Base-by-base conservation (phyloP, 768 basidiomycete genomes). In the Mycena rebaudengoi region DNA sequence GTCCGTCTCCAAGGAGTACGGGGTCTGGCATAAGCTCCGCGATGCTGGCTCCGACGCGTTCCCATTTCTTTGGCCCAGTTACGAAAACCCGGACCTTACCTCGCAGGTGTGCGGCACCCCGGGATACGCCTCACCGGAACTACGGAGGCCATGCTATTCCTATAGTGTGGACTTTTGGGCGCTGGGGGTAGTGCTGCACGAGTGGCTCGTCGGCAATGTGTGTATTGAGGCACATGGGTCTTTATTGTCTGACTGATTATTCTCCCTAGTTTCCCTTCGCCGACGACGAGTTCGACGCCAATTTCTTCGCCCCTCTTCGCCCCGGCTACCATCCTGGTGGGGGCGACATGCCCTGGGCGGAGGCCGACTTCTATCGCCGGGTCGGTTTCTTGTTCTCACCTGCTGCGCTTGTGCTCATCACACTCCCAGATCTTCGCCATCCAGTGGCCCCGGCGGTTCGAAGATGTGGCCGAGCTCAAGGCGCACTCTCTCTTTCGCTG, bases 111-210 rank as follows among this genome's bases (percentile, higher is more conserved):
- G 45, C 6, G 61, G 53, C 1, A 62, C 61, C 0, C 28, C 21
- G 0, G 37, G 30, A 1, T 62, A 25, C 20, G 12, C 13, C 16
- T 40, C 28, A 7, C 61, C 53, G 5, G 6, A 28, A 25, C 10
- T 33, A 8, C n/a, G 25, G 5, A 7, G 13, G 1, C 1, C 23
- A n/a, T 43, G n/a, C n/a, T n/a, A 16, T 20, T 62, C 61, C 2
- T 62, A 40, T 30, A 53, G 53, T 0, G 45, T 40, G 1, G 61
- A 62, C 21, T 33, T 62, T 2, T 62, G 21, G 20, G 53, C 48
- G 2, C 14, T 62, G 1, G 53, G 61, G 0, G 26, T 48, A 12
- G 16, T 50, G 2, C 8, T 62, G 2, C 29, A 46, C 26, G 4
- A 43, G 5, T 56, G 53, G 53, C 2, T 55, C 0, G 39, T 26